Base-by-base conservation (phyloP, 495 filamentous ascomycete genomes). In the Tuber umbilicatum region DNA sequence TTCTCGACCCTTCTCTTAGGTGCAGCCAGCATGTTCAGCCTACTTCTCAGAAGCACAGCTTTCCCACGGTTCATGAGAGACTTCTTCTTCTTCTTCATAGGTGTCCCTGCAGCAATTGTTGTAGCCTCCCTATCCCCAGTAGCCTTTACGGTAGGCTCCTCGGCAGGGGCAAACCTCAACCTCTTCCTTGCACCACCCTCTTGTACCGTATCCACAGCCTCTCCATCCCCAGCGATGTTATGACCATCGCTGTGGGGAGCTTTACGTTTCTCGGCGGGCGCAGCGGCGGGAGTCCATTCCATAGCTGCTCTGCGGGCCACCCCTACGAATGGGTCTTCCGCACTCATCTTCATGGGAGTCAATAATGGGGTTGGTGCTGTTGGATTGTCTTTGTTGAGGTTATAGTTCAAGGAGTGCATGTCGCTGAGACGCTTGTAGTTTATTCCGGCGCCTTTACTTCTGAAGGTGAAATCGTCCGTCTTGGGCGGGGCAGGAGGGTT, bases 1-100 rank as follows among this genome's bases (percentile, higher is more conserved):
- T 27, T 27, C 27, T 75, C 75, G 35, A 70, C 70, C 73, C 71
- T 77, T n/a, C 76, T 81, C 75, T 80, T 82, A 23, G 80, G 80
- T 2, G 77, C 77, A 14, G 80, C 80, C n/a, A 82, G 73, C 14
- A 70, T 67, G 71, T 82, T 73, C 14, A 82, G 50, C 4, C 80
- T 78, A 27, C 71, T 79, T 37, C 73, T 75, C 2, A 72, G 31
- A 39, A 78, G 23, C 37, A 75, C 74, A 68, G 70, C 73, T 50
- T 72, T 75, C 41, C 70, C 73, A 79, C 73, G 4, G 77, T 69
- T 47, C 78, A 37, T 50, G 31, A 76, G 35, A 68, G 69, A 23
- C 64, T 69, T 75, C 27, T 71, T 73, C 64, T 69, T 75, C 27
- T 71, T 73, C 37, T 77, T 68, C 50, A 71, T 43, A 23, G 75